phyloP scores from a whole-genome alignment of 1,284 basidiomycete genomes.

The Coriolopsis trogii region DNA sequence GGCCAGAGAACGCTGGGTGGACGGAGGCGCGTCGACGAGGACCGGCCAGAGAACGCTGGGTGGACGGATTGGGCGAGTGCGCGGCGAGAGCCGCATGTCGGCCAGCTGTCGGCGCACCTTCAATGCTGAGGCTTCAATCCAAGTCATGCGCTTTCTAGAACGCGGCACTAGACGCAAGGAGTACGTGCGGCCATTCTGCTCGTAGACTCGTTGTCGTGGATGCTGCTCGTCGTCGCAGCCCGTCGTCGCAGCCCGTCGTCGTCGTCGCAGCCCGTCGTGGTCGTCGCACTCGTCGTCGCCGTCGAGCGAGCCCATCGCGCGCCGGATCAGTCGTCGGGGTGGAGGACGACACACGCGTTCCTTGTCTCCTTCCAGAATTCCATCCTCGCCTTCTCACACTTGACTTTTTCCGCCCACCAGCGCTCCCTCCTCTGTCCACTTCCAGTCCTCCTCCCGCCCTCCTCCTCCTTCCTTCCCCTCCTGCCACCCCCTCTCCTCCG shows the following conservation, averaged over 20 bases:
- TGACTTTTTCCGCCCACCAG: slow-evolving; percentile 18
- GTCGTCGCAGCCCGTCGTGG: too few species aligned
- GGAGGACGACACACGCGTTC: slow-evolving; percentile 15
- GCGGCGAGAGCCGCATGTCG: slow-evolving; percentile 4
- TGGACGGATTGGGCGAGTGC: not conserved
- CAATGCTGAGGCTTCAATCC: not conserved
- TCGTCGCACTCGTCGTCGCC: too few species aligned
- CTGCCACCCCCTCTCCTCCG: too few species aligned
- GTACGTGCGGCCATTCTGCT: too few species aligned
- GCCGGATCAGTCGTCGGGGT: too few species aligned
- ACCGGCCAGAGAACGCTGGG: not conserved
- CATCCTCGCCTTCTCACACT: slow-evolving; percentile 14
- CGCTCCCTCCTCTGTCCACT: not conserved
- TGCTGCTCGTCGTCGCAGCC: too few species aligned
- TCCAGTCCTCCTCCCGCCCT: not conserved
- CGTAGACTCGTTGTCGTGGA: too few species aligned
- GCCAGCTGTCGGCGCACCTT: too few species aligned
- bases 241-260: too few species aligned
- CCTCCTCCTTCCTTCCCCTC: slow-evolving; percentile 6
- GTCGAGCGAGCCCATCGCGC: too few species aligned
- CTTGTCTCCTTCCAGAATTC: slow-evolving; percentile 18
- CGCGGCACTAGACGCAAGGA: not conserved
- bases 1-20: too few species aligned
- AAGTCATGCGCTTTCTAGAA: not conserved
- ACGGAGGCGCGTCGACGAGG: not conserved